These are phyloP conservation scores for Voacanga thouarsii DNA, from an alignment of 257 asterid genomes.

Conservation along the genomic window DNA sequence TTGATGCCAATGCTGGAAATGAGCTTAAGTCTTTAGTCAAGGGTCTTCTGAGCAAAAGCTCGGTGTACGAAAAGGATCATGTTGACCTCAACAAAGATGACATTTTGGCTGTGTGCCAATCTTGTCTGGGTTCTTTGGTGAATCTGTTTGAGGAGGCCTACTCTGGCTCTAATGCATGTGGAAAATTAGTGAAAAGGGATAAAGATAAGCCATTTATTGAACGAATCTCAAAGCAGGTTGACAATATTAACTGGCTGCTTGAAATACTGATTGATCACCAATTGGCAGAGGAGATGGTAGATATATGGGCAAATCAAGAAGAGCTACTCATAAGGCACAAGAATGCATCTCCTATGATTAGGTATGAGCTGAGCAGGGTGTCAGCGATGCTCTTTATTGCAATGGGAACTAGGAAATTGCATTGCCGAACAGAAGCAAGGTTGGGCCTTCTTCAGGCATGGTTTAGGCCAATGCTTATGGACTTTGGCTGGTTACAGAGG, in stretches of 20 bases:
- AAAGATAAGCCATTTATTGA: constrained; percentile 59
- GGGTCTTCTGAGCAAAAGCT: constrained; percentile 69
- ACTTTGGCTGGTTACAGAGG: constrained; percentile 93
- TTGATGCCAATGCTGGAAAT: constrained; percentile 61
- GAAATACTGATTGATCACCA: constrained; percentile 82
- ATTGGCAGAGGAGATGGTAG: constrained; percentile 72
- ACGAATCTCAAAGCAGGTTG: constrained; percentile 70
- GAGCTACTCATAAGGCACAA: constrained; percentile 52
- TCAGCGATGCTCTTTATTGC: constrained; percentile 76
- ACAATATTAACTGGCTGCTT: constrained; percentile 77
- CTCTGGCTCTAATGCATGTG: constrained; percentile 24
- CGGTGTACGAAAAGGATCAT: constrained; percentile 51
- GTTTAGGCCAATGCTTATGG: constrained; percentile 82
- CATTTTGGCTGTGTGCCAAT: constrained; percentile 46
- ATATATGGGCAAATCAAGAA: constrained; percentile 63
- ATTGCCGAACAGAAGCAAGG: constrained; percentile 70
- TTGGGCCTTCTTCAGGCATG: constrained; percentile 49
- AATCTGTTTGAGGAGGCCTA: constrained; percentile 71
- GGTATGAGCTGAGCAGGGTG: constrained; percentile 83
- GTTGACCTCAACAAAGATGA: constrained; percentile 61
- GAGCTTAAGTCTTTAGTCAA: constrained; percentile 78
- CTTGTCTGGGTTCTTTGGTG: constrained; percentile 55
- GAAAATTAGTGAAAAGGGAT: constrained; percentile 29
- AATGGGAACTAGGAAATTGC: constrained; percentile 75
- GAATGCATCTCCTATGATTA: constrained; percentile 65